Evolutionary conservation across 257 asterid genomes (phyloP), one percentile per base, ranked within the genome.

Genomic region (Solanum medicagineum): DNA sequence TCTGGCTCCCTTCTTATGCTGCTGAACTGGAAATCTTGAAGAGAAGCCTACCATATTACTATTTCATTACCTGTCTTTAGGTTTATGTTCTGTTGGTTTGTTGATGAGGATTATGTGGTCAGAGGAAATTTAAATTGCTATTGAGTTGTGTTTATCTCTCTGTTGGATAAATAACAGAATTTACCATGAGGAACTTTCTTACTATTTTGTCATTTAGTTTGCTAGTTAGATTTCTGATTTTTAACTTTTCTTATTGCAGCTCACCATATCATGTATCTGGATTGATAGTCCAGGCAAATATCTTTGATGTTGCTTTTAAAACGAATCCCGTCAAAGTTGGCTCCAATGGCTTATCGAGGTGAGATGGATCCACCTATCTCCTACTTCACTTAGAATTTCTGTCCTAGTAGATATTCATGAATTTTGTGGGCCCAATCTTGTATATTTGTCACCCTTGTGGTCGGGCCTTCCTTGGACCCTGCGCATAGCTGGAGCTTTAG

Each of bases 301-400:
- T 97, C 81, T 95, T 95, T 90, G 99, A 94, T 88, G 94, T 92
- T 86, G 92, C 92, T 85, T 85, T 92, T 85, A 88, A 88, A 87
- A 86, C 84, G 4, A 90, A 90, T 85, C 92, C 94, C 40, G 92
- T 91, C 87, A 93, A 89, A 85, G 89, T 80, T 65, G 86, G 88
- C 89, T 90, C 95, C 86, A 92, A 87, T 87, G 89, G 86, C 81
- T 84, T 91, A 83, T 92, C 93, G 83, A 93, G 98, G 99, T 96
- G 89, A 85, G 63, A 70, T 59, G 87, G 79, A 84, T 86, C 82
- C 44, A 56, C 56, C 87, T 69, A 19, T 81, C 69, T 65, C 40
- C 65, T 55, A 56, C 45, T 77, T 77, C 82, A 49, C 26, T 44
- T 79, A 22, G 85, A 84, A 49, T 45, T 40, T 20, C 40, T 8